Base-by-base conservation (phyloP, 768 basidiomycete species). In the Fomitopsis pulvina region DNA sequence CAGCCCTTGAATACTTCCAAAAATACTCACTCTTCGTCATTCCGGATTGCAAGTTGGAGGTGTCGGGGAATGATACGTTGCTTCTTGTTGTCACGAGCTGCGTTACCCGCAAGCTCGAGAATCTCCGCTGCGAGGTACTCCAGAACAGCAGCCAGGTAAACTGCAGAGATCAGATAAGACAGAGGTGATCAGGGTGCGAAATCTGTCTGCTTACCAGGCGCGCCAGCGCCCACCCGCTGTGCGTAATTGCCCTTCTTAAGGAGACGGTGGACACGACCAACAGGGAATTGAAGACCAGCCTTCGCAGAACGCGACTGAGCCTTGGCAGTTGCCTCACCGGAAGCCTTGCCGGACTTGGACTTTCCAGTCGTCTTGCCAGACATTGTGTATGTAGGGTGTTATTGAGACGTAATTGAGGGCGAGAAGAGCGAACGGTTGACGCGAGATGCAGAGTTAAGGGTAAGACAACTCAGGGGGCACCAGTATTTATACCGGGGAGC, bases 31-130 rank as follows among this genome's bases (percentile, higher is more conserved):
- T 90, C 92, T 68, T 94, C 92, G 55, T 94, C 92, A 66, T 94
- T 92, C 45, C 93, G 82, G 70, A 96, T 92, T 55, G 92, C 92
- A 55, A 95, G 81, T 68, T 96, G 92, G 42, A 95, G 73, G 70
- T 96, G 93, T 68, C 93, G 86, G 41, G 92, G 93, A 24, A 94
- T 89, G 62, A 95, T 94, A 80, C 93, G 91, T 57, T 91, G 87
- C 74, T 93, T 90, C 78, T 90, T 91, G 77, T 91, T 91, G 70
- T 87, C 88, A 50, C 88, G 85, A 38, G 89, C 88, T 29, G 89
- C 88, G 50, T 89, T 88, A 30, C 92, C 92, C 53, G 92, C 92
- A 39, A 95, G 74, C 72, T 95, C 92, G 60, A 95, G 80, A 66
- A 95, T 93, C 67, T 95, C 92, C 41, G 92, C 92, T 34, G 91